phyloP scores from a whole-genome alignment of 2,329 filamentous ascomycete genomes.

The Aspergillus proliferans region DNA sequence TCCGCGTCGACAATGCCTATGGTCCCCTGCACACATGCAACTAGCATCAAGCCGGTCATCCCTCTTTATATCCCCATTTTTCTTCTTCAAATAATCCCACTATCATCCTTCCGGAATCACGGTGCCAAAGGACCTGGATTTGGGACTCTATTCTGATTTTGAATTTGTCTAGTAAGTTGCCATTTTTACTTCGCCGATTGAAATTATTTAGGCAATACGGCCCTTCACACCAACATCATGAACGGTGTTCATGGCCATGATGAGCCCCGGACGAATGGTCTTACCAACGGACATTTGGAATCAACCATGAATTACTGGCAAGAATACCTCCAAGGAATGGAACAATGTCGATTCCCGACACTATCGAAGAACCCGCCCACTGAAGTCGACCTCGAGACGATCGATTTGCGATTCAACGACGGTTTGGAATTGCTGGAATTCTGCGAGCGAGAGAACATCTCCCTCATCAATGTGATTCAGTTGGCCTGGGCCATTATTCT shows the following conservation, averaged over 20 bases:
- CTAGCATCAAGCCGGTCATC: no score
- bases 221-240: neutral
- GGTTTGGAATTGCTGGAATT: neutral
- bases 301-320: neutral
- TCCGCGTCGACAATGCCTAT: no score
- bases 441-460: neutral
- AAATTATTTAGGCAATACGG: no score
- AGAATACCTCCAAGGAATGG: neutral
- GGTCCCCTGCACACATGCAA: no score
- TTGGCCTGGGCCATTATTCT: constrained; percentile 5
- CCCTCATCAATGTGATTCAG: neutral
- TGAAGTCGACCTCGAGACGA: neutral
- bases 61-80: no score
- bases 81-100: no score
- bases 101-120: no score
- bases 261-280: neutral
- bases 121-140: no score
- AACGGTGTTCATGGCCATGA: neutral
- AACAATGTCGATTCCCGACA: neutral
- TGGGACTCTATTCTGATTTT: no score
- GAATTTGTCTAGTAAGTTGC: no score
- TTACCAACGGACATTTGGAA: neutral
- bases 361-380: neutral
- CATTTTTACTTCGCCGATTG: no score
- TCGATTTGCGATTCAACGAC: neutral